Conservation (phyloP, 768 basidiomycete species). For the Panaeolus papilionaceus region DNA sequence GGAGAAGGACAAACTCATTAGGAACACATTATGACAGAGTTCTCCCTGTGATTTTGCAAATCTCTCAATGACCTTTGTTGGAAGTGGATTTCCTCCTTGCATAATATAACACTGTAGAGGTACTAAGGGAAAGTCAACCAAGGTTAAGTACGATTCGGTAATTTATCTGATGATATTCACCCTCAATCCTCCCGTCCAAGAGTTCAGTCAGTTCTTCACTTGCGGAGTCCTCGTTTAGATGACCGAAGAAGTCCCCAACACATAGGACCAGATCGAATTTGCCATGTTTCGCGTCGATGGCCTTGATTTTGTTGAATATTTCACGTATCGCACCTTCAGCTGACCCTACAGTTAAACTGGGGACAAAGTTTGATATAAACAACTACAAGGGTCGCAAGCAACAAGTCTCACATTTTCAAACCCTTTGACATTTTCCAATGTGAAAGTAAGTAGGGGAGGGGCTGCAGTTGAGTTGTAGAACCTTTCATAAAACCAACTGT, state of each 20-base stretch:
- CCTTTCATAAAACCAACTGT: no score
- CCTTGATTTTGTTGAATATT: slow-evolving; percentile 81
- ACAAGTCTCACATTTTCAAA: slow-evolving; percentile 31
- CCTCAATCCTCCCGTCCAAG: slow-evolving; percentile 70
- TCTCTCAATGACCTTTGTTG: slow-evolving; percentile 73
- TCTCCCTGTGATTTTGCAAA: slow-evolving; percentile 81
- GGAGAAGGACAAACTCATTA: slow-evolving; percentile 68
- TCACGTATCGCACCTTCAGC: slow-evolving; percentile 74
- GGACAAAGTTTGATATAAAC: slow-evolving; percentile 16
- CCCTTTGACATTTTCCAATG: slow-evolving; percentile 36
- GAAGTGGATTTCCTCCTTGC: slow-evolving; percentile 82
- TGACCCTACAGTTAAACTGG: slow-evolving; percentile 79
- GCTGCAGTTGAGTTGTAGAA: no score
- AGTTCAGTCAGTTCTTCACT: slow-evolving; percentile 60
- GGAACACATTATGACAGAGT: slow-evolving; percentile 81
- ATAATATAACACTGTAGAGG: slow-evolving; percentile 94
- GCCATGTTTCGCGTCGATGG: slow-evolving; percentile 91
- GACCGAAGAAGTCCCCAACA: slow-evolving; percentile 86
- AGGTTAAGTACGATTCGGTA: slow-evolving; percentile 19
- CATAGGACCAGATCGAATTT: slow-evolving; percentile 88
- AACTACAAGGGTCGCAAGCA: background rate
- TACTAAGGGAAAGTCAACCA: slow-evolving; percentile 48
- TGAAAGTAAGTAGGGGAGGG: background rate
- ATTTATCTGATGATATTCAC: slow-evolving; percentile 39
- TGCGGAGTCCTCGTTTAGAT: slow-evolving; percentile 41